These are phyloP conservation scores for Xylariaceae sp. DNA, from an alignment of 2,329 filamentous ascomycete genomes.

Conservation along the genomic window DNA sequence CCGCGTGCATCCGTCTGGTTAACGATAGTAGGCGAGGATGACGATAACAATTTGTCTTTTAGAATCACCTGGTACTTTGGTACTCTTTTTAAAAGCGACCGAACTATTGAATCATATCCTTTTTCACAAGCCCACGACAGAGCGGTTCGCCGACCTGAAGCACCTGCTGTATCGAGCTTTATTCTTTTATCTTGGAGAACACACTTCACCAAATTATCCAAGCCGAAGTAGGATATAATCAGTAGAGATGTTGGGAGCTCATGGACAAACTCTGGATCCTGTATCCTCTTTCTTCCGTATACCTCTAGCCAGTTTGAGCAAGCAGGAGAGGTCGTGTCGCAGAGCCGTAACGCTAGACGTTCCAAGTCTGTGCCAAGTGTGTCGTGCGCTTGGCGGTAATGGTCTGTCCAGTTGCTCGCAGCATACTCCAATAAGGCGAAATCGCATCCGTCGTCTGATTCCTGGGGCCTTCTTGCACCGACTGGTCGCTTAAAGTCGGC, in stretches of 20 bases:
- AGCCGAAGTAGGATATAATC: slow-evolving; percentile 11
- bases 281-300: slow-evolving; percentile 4
- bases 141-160: slow-evolving; percentile 3
- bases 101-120: slow-evolving; percentile 8
- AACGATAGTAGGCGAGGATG: slow-evolving; percentile 1
- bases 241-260: slow-evolving; percentile 10
- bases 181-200: slow-evolving; percentile 1
- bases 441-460: background rate
- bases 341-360: slow-evolving; percentile 8
- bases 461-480: background rate
- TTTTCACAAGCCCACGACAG: slow-evolving; percentile 16
- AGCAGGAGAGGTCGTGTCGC: slow-evolving; percentile 1
- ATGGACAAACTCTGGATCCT: background rate
- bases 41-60: slow-evolving; percentile 39
- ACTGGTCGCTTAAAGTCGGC: background rate
- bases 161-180: background rate
- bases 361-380: background rate
- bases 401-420: slow-evolving; percentile 13
- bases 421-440: slow-evolving; percentile 10
- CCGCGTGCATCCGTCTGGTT: slow-evolving; percentile 1
- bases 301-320: slow-evolving; percentile 7
- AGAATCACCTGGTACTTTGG: slow-evolving; percentile 62
- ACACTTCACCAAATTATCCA: slow-evolving; percentile 4
- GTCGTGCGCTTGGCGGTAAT: slow-evolving; percentile 9
- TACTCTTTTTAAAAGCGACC: slow-evolving; percentile 7